phyloP scores from a whole-genome alignment of 176 grass and related monocot genomes.

The Zoysia pacifica region DNA sequence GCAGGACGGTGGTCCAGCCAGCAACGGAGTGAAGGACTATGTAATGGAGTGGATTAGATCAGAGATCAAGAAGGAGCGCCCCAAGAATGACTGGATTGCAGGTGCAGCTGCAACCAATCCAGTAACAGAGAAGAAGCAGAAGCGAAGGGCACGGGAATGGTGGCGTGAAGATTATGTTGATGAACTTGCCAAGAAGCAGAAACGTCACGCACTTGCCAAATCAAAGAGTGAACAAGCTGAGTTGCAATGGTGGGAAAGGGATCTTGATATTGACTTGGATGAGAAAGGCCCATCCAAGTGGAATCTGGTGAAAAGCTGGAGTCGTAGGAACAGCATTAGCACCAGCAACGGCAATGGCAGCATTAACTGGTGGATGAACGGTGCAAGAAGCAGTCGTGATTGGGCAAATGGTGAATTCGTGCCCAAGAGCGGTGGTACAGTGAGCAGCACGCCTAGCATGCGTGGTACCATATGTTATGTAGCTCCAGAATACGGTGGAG shows the following conservation, averaged over 20 bases:
- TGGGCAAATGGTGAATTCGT: constrained; percentile 48
- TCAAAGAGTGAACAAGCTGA: constrained; percentile 45
- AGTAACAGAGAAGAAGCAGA: constrained; percentile 45
- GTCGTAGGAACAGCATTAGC: constrained; percentile 42
- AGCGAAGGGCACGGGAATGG: constrained; percentile 62
- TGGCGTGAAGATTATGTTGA: constrained; percentile 88
- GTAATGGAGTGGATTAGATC: constrained; percentile 93
- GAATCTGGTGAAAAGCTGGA: constrained; percentile 49
- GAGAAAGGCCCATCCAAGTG: constrained; percentile 55
- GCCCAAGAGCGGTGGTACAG: constrained; percentile 54
- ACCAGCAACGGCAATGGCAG: constrained; percentile 18
- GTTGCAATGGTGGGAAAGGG: constrained; percentile 61
- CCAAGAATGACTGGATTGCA: constrained; percentile 67
- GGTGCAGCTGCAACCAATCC: constrained; percentile 31
- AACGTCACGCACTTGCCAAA: constrained; percentile 50
- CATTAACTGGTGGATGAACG: constrained; percentile 64
- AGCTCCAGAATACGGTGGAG: constrained; percentile 66
- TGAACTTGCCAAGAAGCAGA: constrained; percentile 74
- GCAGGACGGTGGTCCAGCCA: constrained; percentile 30
- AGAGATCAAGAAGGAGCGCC: constrained; percentile 83
- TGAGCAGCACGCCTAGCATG: constrained; percentile 84
- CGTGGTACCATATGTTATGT: constrained; percentile 85
- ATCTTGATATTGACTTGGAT: constrained; percentile 45
- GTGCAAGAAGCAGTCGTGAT: constrained; percentile 47
- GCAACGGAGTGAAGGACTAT: constrained; percentile 65